Base-by-base conservation (phyloP, 179 eudicot genomes). In the Heliamphora pulchella region DNA sequence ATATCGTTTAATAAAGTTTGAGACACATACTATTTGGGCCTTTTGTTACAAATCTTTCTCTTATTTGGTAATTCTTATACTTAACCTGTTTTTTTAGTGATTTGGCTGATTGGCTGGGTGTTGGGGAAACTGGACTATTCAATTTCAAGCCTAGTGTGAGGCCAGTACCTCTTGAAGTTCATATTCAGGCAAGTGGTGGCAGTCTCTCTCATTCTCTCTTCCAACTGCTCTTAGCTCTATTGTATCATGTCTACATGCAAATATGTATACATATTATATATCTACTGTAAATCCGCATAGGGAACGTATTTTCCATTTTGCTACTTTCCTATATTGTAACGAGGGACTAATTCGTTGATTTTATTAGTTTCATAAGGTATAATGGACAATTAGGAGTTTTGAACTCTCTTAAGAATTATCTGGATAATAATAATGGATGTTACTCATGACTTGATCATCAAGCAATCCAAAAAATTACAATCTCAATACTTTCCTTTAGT, bases 131-230 rank as follows among this genome's bases (percentile, higher is more conserved):
- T 76, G 99, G 99, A 77, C 87, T 96, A 15, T 96, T 90, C 80
- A 96, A 96, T 85, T 96, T 96, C 84, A 96, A 96, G 88, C 99
- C 99, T 53, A 96, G 99, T 81, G 99, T 96, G 80, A 87, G 99
- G 88, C 99, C 99, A 71, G 99, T 96, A 77, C 98, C 99, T 14
- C 96, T 96, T 71, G 99, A 96, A 91, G 99, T 94, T 83, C 99
- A 96, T 84, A 96, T 96, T 85, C 99, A 96, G 99, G 98, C 83
- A 87, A 84, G 91, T 88, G 75, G 20, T 74, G 0, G 71, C 15
- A 43, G 61, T 63, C 41, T 77, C 58, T 54, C 50, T 80, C 66
- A 10, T 31, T 83, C 18, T 59, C 46, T 81, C 41, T 69, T 76
- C 39, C 50, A 31, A 53, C 46, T 78, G 50, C 63, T 5, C 58